Evolutionary conservation across 2,329 filamentous ascomycete genomes (phyloP).

Genomic region (Dactylellina haptotyla): DNA sequence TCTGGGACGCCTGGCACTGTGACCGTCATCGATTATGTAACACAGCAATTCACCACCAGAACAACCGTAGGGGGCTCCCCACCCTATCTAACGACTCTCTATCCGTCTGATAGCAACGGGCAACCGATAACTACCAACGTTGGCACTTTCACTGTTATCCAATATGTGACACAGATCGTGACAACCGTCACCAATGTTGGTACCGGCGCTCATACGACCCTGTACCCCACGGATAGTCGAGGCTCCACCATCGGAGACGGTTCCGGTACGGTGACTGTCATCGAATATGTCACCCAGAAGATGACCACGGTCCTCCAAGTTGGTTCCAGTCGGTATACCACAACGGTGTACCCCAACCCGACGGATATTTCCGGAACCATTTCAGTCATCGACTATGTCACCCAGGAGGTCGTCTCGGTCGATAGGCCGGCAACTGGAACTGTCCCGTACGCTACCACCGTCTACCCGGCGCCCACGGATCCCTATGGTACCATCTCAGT

Average conservation of each 20-base stretch:
- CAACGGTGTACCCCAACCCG: background rate
- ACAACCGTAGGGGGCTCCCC: background rate
- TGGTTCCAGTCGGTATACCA: background rate
- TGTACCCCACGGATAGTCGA: slow-evolving; percentile 4
- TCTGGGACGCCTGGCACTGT: background rate
- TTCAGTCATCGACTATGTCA: background rate
- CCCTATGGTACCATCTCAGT: background rate
- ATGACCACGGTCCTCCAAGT: background rate
- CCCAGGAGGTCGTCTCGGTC: background rate
- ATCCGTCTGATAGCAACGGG: background rate
- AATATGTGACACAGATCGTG: background rate
- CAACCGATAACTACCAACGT: background rate
- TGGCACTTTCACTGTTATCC: background rate
- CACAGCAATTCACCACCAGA: background rate
- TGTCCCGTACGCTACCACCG: background rate
- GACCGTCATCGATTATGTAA: background rate
- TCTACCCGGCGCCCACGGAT: background rate
- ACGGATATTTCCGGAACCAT: background rate
- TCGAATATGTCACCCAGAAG: background rate
- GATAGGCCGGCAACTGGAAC: background rate
- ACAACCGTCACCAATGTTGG: background rate
- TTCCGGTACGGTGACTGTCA: background rate
- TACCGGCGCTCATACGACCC: background rate
- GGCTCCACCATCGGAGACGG: background rate
- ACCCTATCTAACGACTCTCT: background rate